Evolutionary conservation across 73 alveolate species (phyloP).

Genomic region (Tetrahymena elliotti): DNA sequence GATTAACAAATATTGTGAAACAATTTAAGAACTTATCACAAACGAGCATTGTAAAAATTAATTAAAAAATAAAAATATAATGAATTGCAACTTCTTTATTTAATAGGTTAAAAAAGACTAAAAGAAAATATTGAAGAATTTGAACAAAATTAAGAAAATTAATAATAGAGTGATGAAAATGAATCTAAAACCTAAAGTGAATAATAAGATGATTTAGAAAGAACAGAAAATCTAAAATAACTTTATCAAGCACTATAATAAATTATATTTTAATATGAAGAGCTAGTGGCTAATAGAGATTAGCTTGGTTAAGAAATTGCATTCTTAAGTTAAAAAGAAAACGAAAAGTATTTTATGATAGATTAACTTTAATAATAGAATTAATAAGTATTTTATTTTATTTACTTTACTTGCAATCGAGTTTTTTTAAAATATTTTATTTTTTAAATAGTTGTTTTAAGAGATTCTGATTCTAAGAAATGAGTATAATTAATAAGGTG

Average conservation of each 20-base stretch:
- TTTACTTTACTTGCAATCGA: no score
- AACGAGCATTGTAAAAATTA: neutral
- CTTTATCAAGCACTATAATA: neutral
- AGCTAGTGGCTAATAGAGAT: neutral
- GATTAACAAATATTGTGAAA: neutral
- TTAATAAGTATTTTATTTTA: neutral
- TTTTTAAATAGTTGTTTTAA: neutral
- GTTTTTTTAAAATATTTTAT: no score
- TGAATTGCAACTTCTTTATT: neutral
- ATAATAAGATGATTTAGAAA: neutral
- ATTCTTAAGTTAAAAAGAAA: neutral
- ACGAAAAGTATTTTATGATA: neutral
- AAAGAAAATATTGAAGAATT: neutral
- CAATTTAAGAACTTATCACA: neutral
- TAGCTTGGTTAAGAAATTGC: neutral
- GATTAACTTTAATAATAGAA: neutral
- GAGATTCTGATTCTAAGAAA: neutral
- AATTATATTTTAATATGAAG: neutral
- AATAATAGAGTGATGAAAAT: neutral
- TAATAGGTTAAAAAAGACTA: neutral
- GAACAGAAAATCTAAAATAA: neutral
- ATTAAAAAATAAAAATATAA: neutral
- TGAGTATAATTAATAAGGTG: neutral
- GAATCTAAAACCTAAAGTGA: neutral
- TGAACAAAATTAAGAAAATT: neutral